Evolutionary conservation across 148 eudicot genomes (phyloP).

Genomic region (Silene conica): DNA sequence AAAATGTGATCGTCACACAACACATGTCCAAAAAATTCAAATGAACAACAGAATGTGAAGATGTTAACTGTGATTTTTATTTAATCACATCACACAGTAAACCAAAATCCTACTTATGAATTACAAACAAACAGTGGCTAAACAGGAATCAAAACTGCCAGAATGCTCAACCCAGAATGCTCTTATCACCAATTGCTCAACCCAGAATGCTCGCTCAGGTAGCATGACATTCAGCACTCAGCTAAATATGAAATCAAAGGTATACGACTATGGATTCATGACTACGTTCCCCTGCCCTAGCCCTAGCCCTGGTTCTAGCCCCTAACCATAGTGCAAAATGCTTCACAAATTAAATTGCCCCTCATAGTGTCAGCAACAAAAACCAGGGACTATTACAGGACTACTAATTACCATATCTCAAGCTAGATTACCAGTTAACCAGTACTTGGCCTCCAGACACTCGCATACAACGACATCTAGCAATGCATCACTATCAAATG

Average conservation of each 20-base stretch:
- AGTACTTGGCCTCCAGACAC: neutral
- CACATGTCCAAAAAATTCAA: neutral
- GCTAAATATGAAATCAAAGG: no score
- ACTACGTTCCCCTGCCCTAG: no score
- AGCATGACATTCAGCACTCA: no score
- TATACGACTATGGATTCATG: no score
- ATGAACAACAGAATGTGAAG: neutral
- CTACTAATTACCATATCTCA: neutral
- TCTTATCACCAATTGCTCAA: no score
- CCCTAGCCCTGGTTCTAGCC: no score
- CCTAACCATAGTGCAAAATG: no score
- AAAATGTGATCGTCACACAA: neutral
- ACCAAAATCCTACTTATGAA: neutral
- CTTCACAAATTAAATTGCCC: no score
- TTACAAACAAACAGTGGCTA: slow-evolving; percentile 8
- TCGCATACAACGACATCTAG: neutral
- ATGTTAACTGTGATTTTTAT: neutral
- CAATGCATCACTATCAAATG: neutral
- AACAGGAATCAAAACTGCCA: slow-evolving; percentile 1
- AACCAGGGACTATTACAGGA: no score
- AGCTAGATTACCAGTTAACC: neutral
- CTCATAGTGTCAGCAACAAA: no score
- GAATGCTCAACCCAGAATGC: no score
- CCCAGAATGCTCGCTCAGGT: no score
- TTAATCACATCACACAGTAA: slow-evolving; percentile 1